Evolutionary conservation across 345 rosid species (phyloP), one percentile per base, ranked within the genome.

Genomic region (Excoecaria agallocha): DNA sequence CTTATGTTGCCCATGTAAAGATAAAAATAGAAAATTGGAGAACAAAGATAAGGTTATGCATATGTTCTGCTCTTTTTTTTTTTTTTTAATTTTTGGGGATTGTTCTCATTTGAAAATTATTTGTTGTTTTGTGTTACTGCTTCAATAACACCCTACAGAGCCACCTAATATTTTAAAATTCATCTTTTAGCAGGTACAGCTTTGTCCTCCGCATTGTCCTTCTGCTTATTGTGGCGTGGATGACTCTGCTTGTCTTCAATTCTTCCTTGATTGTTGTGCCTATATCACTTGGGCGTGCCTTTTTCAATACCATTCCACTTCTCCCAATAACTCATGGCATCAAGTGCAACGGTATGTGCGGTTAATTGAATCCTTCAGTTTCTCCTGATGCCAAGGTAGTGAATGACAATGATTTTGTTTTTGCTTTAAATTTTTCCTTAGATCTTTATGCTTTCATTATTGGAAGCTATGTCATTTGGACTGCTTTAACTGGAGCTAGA

Each of bases 321-420:
- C 96, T 96, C 62, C 99, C 99, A 60, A 87, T 90, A 84, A 93
- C 99, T 73, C 99, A 93, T 70, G 99, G 98, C 79, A 85, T 95
- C 84, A 93, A 93, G 78, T 95, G 97, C 91, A 95, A 95, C 55
- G 99, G 99, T 95, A 90, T 58, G 72, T 73, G 3, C 63, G 37
- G 69, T 72, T 50, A 35, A 24, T 76, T 69, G 55, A 69, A 39
- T 52, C 68, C 66, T 16, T 39, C 51, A 25, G 43, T 24, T 24
- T 8, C 46, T 60, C 60, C 22, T 66, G 39, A 54, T 58, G n/a
- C 30, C 38, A 25, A 38, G 52, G 15, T 2, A 58, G 71, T 67
- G 74, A 19, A 70, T 62, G 63, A 41, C 55, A 71, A 63, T 63
- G 43, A 76, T 83, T 63, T 39, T 63, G 12, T 73, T 49, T 60